Evolutionary conservation across 148 eudicot species (phyloP).

Genomic region (Pouteria glomerata): DNA sequence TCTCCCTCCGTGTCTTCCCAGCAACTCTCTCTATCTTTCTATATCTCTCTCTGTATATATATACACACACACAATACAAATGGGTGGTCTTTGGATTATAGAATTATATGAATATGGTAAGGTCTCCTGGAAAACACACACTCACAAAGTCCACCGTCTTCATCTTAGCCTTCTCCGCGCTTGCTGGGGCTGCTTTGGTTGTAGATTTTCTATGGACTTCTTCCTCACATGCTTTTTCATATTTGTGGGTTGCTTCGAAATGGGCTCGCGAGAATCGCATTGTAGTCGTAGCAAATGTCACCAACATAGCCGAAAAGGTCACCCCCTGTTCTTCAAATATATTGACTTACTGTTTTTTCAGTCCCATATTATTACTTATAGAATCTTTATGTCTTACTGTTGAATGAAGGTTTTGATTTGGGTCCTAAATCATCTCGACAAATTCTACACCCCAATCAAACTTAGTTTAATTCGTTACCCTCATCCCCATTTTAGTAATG

Average conservation of each 20-base stretch:
- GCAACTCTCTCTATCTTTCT: neutral
- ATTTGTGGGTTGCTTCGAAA: neutral
- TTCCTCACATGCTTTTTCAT: conserved; percentile 17
- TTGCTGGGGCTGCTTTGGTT: conserved; percentile 20
- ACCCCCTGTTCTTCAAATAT: neutral
- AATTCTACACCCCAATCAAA: too few species aligned
- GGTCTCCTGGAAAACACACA: conserved; percentile 1
- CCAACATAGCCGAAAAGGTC: conserved; percentile 15
- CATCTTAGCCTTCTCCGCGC: neutral
- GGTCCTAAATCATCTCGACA: neutral
- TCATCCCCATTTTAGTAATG: too few species aligned
- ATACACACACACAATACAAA: too few species aligned
- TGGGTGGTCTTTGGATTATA: neutral
- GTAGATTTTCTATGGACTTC: conserved; percentile 19
- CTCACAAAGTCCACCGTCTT: conserved; percentile 1
- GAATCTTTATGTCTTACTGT: too few species aligned
- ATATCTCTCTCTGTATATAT: neutral
- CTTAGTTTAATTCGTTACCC: too few species aligned
- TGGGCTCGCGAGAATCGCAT: conserved; percentile 12
- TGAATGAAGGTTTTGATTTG: too few species aligned
- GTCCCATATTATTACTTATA: too few species aligned
- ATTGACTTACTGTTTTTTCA: neutral
- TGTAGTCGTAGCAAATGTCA: conserved; percentile 8
- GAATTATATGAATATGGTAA: neutral
- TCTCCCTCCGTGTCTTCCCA: neutral